phyloP scores from a whole-genome alignment of 73 alveolate species.

The Symbiodinium pilosum region DNA sequence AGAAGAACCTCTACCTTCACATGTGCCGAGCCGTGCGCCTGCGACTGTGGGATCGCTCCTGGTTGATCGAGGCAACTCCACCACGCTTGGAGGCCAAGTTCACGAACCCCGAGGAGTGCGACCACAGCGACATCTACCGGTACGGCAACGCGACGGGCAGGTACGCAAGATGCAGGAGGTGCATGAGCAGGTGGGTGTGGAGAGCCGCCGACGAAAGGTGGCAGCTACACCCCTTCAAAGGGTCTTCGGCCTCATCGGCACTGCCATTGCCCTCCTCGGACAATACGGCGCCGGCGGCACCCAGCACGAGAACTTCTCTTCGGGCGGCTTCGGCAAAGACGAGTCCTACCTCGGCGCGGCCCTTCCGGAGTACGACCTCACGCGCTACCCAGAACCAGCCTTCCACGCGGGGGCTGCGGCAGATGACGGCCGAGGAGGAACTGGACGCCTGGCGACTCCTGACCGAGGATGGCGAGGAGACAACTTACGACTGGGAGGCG shows the following conservation, averaged over 20 bases:
- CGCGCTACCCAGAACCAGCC: neutral
- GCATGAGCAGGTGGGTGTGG: neutral
- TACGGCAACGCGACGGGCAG: neutral
- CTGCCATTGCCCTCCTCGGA: constrained; percentile 9
- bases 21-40: neutral
- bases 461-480: neutral
- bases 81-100: neutral
- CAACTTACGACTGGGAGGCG: neutral
- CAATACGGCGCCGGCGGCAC: neutral
- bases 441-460: neutral
- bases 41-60: neutral
- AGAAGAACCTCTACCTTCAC: neutral
- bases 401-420: neutral
- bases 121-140: neutral
- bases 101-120: neutral
- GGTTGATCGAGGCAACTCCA: neutral
- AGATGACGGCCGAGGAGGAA: neutral
- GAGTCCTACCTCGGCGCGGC: neutral
- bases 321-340: neutral
- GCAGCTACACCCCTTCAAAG: neutral
- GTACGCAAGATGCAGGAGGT: neutral
- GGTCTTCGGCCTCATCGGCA: neutral
- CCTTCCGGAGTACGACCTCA: neutral
- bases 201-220: neutral
- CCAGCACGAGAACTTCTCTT: neutral